These are phyloP conservation scores for Zalaria sp. DNA, from an alignment of 2,329 filamentous ascomycete species.

Conservation along the genomic window DNA sequence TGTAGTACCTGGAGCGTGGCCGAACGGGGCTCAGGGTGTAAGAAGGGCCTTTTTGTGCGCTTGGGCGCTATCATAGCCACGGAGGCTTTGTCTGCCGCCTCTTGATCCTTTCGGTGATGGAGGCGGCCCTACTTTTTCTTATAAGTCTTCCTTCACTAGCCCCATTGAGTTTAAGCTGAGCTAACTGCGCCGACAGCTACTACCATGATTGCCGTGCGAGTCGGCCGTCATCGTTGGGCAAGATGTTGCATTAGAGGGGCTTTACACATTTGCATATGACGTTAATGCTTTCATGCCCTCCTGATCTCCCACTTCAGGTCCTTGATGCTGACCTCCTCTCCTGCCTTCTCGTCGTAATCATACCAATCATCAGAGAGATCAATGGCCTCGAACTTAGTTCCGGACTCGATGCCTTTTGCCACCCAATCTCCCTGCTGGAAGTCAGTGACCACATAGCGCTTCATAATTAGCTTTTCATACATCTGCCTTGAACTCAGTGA, in stretches of 20 bases:
- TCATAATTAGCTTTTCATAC: constrained; percentile 31
- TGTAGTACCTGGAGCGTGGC: not conserved
- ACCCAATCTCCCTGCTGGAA: constrained; percentile 67
- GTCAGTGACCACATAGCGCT: constrained; percentile 2
- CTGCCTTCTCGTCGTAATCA: constrained; percentile 46
- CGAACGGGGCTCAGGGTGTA: constrained; percentile 8
- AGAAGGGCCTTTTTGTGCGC: constrained; percentile 12
- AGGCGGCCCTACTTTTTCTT: constrained; percentile 20
- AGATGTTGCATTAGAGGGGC: no score
- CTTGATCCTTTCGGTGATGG: constrained; percentile 8
- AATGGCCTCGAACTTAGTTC: constrained; percentile 66
- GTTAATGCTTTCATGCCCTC: constrained; percentile 38
- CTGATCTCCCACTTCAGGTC: constrained; percentile 77
- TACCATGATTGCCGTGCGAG: no score
- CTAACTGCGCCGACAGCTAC: constrained; percentile 11
- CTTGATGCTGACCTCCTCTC: constrained; percentile 21
- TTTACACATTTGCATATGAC: no score
- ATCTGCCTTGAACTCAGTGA: constrained; percentile 80
- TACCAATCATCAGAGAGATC: constrained; percentile 91
- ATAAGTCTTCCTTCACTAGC: constrained; percentile 21
- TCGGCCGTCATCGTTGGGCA: no score
- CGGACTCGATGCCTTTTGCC: constrained; percentile 66
- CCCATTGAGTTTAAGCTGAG: constrained; percentile 1
- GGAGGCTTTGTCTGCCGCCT: constrained; percentile 9
- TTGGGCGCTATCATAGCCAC: constrained; percentile 1